These are phyloP conservation scores for Isatis lusitanica DNA, from an alignment of 441 rosid species.

Conservation along the genomic window DNA sequence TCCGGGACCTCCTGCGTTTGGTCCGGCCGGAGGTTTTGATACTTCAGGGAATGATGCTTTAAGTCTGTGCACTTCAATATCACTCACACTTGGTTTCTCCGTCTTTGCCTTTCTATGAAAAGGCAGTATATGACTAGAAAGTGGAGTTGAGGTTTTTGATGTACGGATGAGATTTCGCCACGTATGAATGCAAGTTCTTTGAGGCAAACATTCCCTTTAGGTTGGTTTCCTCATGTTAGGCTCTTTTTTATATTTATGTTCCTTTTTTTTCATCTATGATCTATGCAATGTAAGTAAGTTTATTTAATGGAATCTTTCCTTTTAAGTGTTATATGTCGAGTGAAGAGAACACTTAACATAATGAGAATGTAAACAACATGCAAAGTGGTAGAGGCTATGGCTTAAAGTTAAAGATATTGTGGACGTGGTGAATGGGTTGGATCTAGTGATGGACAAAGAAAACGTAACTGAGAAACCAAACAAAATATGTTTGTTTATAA, in stretches of 20 bases:
- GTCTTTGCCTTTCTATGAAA: conserved; percentile 27
- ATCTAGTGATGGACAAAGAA: not conserved
- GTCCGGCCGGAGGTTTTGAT: conserved; percentile 25
- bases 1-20: conserved; percentile 32
- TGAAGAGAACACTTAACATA: not conserved
- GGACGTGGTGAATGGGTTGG: not conserved
- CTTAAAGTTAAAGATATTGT: not conserved
- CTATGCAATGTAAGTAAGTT: conserved; percentile 13
- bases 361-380: not conserved
- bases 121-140: conserved; percentile 9
- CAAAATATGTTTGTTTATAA: not conserved
- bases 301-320: conserved; percentile 17
- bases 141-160: conserved; percentile 4
- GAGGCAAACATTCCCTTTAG: conserved; percentile 24
- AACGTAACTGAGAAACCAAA: not conserved
- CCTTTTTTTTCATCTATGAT: not conserved
- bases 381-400: not conserved
- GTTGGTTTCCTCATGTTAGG: conserved; percentile 9
- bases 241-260: not conserved
- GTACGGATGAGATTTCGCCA: conserved; percentile 32
- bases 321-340: not conserved
- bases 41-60: conserved; percentile 24
- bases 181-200: conserved; percentile 31
- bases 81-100: conserved; percentile 35
- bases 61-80: conserved; percentile 24